These are phyloP conservation scores for Eimeria acervulina DNA, from an alignment of 169 alveolate genomes.

Conservation along the genomic window DNA sequence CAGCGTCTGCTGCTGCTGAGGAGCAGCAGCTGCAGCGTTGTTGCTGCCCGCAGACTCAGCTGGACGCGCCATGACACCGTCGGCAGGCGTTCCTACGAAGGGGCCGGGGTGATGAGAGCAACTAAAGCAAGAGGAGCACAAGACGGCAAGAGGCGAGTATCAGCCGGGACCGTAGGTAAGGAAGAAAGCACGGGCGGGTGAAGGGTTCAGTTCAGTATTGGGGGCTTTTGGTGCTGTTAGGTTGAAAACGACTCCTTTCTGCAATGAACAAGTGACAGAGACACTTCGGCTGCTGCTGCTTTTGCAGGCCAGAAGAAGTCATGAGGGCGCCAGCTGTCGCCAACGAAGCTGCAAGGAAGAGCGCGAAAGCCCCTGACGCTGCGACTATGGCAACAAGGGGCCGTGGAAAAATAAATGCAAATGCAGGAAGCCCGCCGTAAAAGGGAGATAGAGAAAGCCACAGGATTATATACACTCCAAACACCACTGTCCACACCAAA, in stretches of 20 bases:
- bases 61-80: constrained; percentile 1
- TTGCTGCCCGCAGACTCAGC: neutral
- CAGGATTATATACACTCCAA: constrained; percentile 49
- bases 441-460: constrained; percentile 58
- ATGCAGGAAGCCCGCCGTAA: constrained; percentile 62
- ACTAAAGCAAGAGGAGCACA: neutral
- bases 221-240: neutral
- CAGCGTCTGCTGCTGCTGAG: neutral
- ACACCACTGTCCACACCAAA: constrained; percentile 71
- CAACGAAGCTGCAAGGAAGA: constrained; percentile 29
- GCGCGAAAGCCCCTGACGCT: constrained; percentile 43
- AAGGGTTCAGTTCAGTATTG: neutral
- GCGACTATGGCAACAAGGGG: constrained; percentile 65
- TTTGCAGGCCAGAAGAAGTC: constrained; percentile 52
- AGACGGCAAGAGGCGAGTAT: too few species aligned
- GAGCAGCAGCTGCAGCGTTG: neutral
- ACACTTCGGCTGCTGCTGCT: constrained; percentile 45
- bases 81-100: neutral
- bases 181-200: neutral
- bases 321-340: constrained; percentile 69
- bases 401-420: constrained; percentile 56
- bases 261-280: constrained; percentile 19
- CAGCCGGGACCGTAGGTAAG: too few species aligned
- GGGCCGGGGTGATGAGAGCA: neutral
- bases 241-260: neutral